phyloP scores from a whole-genome alignment of 2,329 filamentous ascomycete genomes.

The Cucurbitaria berberidis region DNA sequence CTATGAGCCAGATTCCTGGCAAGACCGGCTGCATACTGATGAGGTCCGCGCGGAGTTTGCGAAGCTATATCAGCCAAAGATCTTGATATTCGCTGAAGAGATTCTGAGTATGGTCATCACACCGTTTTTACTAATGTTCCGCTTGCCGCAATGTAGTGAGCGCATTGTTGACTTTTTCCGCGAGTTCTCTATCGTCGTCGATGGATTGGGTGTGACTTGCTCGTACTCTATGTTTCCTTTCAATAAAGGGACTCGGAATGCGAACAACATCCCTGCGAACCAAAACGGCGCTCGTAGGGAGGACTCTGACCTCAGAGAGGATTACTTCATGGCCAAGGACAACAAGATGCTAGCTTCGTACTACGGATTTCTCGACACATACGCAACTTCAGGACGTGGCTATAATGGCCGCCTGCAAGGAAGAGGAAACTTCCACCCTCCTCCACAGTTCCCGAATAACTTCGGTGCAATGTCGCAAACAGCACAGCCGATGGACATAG shows the following conservation, averaged over 20 bases:
- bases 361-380: slow-evolving; percentile 93
- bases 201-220: slow-evolving; percentile 93
- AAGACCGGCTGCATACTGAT: slow-evolving; percentile 86
- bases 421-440: slow-evolving; percentile 70
- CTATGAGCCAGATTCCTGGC: slow-evolving; percentile 89
- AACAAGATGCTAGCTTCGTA: slow-evolving; percentile 99
- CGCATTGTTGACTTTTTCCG: slow-evolving; percentile 97
- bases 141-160: slow-evolving; percentile 85
- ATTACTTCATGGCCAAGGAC: slow-evolving; percentile 94
- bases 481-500: slow-evolving; percentile 60
- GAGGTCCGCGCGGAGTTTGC: slow-evolving; percentile 93
- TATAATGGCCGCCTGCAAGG: slow-evolving; percentile 52
- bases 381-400: slow-evolving; percentile 53
- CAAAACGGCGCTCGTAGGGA: slow-evolving; percentile 46
- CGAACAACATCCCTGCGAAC: slow-evolving; percentile 55
- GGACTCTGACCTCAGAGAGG: slow-evolving; percentile 73
- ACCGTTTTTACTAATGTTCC: slow-evolving; percentile 85
- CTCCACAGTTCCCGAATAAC: slow-evolving; percentile 75
- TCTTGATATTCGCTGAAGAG: slow-evolving; percentile 91
- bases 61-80: slow-evolving; percentile 86
- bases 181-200: slow-evolving; percentile 96
- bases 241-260: slow-evolving; percentile 71
- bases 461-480: slow-evolving; percentile 50
- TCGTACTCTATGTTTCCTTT: slow-evolving; percentile 98
- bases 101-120: slow-evolving; percentile 91